Percentiles rank a stretch among this genome's conserved stretches.
Evolutionary conservation across 176 grass and related monocot species (phyloP).

Genomic region (Oryza officinalis): DNA sequence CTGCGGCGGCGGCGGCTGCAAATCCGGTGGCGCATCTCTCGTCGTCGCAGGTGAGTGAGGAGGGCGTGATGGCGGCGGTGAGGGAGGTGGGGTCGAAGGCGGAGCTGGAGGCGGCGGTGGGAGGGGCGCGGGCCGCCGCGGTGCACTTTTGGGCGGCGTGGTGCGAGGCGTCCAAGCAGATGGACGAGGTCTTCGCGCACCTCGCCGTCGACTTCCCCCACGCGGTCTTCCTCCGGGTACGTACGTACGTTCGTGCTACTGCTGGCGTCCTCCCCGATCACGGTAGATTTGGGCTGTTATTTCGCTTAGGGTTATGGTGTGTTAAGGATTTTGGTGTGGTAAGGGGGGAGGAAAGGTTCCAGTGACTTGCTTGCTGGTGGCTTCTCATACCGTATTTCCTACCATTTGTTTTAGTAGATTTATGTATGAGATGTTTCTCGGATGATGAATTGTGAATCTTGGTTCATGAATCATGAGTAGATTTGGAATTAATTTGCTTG

Average conservation of each 20-base stretch:
- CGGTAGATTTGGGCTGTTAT: conserved; percentile 19
- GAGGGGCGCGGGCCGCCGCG: conserved; percentile 46
- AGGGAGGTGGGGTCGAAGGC: conserved; percentile 64
- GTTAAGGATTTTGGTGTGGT: not conserved
- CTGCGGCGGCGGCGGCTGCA: not conserved
- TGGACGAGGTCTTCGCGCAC: conserved; percentile 95
- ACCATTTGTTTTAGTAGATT: not conserved
- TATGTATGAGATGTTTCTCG: not conserved
- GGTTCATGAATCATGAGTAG: not conserved
- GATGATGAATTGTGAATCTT: not conserved
- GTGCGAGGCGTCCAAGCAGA: conserved; percentile 99
- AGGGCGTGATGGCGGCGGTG: conserved; percentile 50
- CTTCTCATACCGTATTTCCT: not conserved
- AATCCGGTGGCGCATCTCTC: too few species aligned
- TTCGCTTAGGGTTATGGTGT: conserved; percentile 20
- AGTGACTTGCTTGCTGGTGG: not conserved
- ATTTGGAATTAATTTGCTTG: not conserved
- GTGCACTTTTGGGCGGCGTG: conserved; percentile 95
- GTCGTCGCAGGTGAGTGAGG: not conserved
- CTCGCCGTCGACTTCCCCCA: conserved; percentile 86
- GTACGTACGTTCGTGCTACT: not conserved
- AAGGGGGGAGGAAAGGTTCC: not conserved
- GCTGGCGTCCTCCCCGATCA: not conserved
- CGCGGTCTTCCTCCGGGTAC: conserved; percentile 73
- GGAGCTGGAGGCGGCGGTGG: conserved; percentile 74